A percentile compares a stretch with the other conserved stretches of the same genome.
phyloP scores from a whole-genome alignment of 768 basidiomycete species.

The Phallus indusiatus region DNA sequence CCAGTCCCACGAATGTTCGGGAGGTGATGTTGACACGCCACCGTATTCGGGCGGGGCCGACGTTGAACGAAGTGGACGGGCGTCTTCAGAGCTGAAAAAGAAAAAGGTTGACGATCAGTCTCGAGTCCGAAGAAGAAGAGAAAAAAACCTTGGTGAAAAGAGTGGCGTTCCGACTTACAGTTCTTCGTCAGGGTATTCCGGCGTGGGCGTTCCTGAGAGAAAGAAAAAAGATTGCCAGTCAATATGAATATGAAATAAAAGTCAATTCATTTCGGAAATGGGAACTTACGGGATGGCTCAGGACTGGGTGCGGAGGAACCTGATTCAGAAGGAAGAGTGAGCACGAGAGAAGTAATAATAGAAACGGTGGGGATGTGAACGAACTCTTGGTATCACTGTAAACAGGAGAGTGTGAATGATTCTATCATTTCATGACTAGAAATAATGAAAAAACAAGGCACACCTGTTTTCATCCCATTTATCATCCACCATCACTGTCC shows the following conservation, averaged over 20 bases:
- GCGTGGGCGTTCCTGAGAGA: slow-evolving; percentile 6
- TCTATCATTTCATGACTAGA: background rate
- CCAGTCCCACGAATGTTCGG: slow-evolving; percentile 91
- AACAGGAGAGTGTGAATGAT: background rate
- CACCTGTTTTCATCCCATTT: background rate
- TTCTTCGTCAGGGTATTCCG: slow-evolving; percentile 1
- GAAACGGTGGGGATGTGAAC: background rate
- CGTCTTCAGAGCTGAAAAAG: background rate
- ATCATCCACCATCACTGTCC: slow-evolving; percentile 8
- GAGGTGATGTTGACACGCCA: slow-evolving; percentile 12
- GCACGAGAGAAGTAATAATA: background rate
- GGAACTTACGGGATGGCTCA: slow-evolving; percentile 7
- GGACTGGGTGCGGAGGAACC: background rate
- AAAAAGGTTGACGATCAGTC: too few relatives aligned
- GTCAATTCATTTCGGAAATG: background rate
- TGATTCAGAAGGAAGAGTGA: too few relatives aligned
- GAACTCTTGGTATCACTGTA: background rate
- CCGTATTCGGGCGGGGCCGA: slow-evolving; percentile 13
- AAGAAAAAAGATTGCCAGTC: background rate
- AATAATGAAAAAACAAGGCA: background rate
- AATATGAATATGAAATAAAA: too few relatives aligned
- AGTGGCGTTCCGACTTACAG: background rate
- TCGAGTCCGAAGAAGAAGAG: too few relatives aligned
- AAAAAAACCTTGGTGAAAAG: background rate
- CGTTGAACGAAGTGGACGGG: slow-evolving; percentile 8